Evolutionary conservation across 2,329 filamentous ascomycete genomes (phyloP), one percentile per base, ranked within the genome.

Genomic region (Monilinia fructigena): DNA sequence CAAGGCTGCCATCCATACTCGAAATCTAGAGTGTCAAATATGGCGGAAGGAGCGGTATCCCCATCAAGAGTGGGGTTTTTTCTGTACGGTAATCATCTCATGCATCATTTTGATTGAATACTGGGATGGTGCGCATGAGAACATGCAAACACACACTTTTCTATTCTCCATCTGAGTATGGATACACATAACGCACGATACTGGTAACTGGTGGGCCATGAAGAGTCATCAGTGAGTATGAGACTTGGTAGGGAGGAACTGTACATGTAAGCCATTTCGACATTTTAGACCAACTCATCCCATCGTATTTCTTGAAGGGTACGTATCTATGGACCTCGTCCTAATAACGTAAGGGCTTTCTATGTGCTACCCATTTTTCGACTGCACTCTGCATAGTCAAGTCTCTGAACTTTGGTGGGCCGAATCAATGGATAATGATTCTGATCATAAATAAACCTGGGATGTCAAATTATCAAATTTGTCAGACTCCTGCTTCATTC

Each of bases 31-130:
- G 45, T 20, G n/a, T 38, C 58, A 35, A 26, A 50, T 60, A 23
- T 60, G 20, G 45, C 45, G 56, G 56, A 38, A 50, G 23, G 45
- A 38, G 45, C 45, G 58, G 28, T 16, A 38, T 23, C n/a, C 23
- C 20, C 53, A 12, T 50, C 28, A 60, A 60, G 42, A 60, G 45
- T 50, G 45, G 58, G 58, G 45, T 7, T 26, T 4, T 4, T 26
- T 23, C 8, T 61, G 47, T 52, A 61, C 45, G n/a, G n/a, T 20
- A 50, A 50, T 61, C 8, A 26, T 38, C 47, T 20, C 45, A 35
- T 50, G 45, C 58, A 61, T 50, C n/a, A 38, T 20, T 38, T 38
- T 61, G 45, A 48, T 38, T 50, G n/a, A 14, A 61, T 26, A 26
- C 47, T 61, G 14, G 58, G 45, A n/a, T 50, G 14, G 10, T 38